Evolutionary conservation across 352 stramenopile genomes (phyloP).

Genomic region (Phytophthora tentaculata): DNA sequence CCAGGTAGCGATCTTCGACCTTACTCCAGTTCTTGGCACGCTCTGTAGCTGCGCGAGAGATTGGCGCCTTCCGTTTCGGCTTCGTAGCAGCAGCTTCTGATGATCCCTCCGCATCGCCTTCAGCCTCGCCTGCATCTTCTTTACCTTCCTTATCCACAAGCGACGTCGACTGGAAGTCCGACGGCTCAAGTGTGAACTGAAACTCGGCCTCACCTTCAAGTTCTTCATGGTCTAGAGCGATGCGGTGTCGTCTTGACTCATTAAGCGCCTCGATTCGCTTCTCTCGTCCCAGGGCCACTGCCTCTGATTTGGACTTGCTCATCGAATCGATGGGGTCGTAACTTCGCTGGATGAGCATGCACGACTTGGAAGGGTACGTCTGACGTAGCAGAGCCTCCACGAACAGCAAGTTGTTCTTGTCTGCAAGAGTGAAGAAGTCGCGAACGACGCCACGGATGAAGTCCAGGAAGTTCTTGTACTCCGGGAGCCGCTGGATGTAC

Average conservation of each 20-base stretch:
- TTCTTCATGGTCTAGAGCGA: constrained; percentile 75
- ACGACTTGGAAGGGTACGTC: constrained; percentile 70
- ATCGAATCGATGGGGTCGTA: constrained; percentile 77
- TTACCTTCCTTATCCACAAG: constrained; percentile 49
- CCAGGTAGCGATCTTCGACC: constrained; percentile 81
- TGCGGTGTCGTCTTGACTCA: constrained; percentile 70
- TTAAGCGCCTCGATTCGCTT: constrained; percentile 63
- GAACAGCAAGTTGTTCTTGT: constrained; percentile 85
- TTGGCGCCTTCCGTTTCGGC: constrained; percentile 32
- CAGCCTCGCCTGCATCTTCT: constrained; percentile 38
- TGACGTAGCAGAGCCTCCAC: constrained; percentile 79
- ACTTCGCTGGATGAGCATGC: constrained; percentile 73
- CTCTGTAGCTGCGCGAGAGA: constrained; percentile 48
- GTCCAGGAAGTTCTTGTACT: constrained; percentile 77
- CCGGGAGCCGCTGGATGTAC: constrained; percentile 56
- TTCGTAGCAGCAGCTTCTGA: constrained; percentile 14
- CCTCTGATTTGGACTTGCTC: constrained; percentile 64
- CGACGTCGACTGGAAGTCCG: constrained; percentile 67
- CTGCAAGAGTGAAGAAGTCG: constrained; percentile 79
- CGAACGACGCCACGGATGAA: constrained; percentile 82
- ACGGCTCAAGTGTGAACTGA: constrained; percentile 66
- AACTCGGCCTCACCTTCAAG: constrained; percentile 85
- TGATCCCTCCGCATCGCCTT: constrained; percentile 22
- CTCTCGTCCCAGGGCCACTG: constrained; percentile 67
- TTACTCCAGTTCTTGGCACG: constrained; percentile 84